Evolutionary conservation across 306 rosid species (phyloP), one percentile per base, ranked within the genome.

Genomic region (Rosa lucieae): DNA sequence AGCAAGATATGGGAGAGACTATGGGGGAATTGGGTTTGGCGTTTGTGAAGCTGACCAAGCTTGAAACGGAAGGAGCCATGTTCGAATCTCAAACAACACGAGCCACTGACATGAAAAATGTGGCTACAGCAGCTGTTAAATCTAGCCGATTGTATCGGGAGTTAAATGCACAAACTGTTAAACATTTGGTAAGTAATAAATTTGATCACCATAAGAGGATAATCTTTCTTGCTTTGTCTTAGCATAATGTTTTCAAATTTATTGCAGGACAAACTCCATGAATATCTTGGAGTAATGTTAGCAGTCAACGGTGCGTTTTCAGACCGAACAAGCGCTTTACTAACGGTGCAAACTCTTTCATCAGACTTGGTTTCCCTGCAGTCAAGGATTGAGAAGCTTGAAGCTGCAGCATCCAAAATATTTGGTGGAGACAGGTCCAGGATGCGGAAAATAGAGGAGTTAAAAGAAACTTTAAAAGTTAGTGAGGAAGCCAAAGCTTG

Each of bases 341-440:
- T 94, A 86, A 90, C 97, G 0, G 93, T 91, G 77, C 98, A 94
- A 79, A 92, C 97, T 59, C 93, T 94, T 73, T 82, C 89, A 47
- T 80, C 97, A 35, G 98, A 94, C 44, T 79, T 91, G 58, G 86
- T 87, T 83, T 83, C 97, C 13, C 86, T 92, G 89, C 88, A 88
- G 69, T 88, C 92, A 21, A 92, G 92, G 87, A 89, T 89, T 67
- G 97, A 89, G 81, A 92, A 91, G 88, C 97, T 94, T 74, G 97
- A 94, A 83, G 91, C 80, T 35, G 93, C 97, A 63, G 89, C 98
- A 63, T 90, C 97, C 72, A 94, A 92, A 79, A 68, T 94, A 82
- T 94, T 94, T 91, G 98, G 97, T 65, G 97, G 85, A 46, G 98
- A 92, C 83, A 89, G 88, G 83, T 81, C 97, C 40, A 89, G 95